Conservation (phyloP, 2,329 filamentous ascomycete species). For the Botrytis deweyae region DNA sequence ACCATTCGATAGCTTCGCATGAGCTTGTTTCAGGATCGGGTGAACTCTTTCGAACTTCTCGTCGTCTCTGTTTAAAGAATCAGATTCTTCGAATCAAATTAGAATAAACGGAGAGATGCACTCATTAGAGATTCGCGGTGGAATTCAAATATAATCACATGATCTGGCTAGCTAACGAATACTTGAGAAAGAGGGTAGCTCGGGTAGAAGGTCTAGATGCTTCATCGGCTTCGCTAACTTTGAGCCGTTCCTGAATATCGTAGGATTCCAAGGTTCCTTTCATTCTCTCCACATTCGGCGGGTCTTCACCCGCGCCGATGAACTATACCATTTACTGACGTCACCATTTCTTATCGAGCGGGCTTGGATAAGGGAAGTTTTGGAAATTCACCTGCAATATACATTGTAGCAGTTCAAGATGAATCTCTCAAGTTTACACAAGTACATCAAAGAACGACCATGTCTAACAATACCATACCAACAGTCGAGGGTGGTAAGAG, state of each 20-base stretch:
- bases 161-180: not conserved
- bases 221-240: not conserved
- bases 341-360: not conserved
- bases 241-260: not conserved
- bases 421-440: not conserved
- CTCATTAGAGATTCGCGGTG: not conserved
- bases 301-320: not conserved
- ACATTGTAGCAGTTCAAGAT: not conserved
- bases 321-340: not conserved
- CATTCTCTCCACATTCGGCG: not conserved
- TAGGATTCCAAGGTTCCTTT: not conserved
- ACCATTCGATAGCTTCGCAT: not conserved
- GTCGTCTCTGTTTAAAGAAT: not conserved
- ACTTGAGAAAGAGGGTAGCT: not conserved
- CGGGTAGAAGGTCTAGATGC: not conserved
- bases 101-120: not conserved
- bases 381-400: not conserved
- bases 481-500: not conserved
- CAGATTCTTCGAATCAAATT: not conserved
- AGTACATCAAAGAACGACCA: not conserved
- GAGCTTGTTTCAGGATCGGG: not conserved
- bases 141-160: not conserved
- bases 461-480: not conserved
- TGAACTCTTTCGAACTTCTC: no score
- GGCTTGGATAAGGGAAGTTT: not conserved